A percentile compares a stretch with the other conserved stretches of the same genome.
These are phyloP conservation scores for Rhodotorula sphaerocarpa DNA, from an alignment of 768 basidiomycete species.

Conservation along the genomic window DNA sequence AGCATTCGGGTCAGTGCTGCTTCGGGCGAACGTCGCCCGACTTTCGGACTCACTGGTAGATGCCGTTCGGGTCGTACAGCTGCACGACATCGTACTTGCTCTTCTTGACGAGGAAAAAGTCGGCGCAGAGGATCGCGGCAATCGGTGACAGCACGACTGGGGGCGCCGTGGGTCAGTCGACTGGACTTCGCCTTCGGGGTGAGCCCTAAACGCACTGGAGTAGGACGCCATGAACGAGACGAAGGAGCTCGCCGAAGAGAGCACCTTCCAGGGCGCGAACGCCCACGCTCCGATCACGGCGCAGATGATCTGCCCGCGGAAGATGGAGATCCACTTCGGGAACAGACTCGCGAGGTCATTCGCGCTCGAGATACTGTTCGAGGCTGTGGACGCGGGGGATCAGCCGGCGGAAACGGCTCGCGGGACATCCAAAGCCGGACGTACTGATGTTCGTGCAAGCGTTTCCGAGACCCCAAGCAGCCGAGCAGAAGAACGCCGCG, in stretches of 20 bases:
- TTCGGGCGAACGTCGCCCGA: neutral
- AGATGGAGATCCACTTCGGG: conserved; percentile 41
- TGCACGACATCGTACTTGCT: conserved; percentile 69
- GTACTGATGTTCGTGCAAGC: conserved; percentile 6
- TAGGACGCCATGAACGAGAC: conserved; percentile 9
- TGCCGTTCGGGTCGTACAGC: conserved; percentile 62
- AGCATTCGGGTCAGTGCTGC: neutral
- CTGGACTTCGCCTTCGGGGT: neutral
- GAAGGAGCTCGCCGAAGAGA: conserved; percentile 21
- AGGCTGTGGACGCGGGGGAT: conserved; percentile 6
- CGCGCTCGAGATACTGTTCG: conserved; percentile 28
- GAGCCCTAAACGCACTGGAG: neutral
- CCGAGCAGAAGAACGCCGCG: conserved; percentile 27
- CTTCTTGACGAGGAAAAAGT: conserved; percentile 69
- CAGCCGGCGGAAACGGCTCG: neutral
- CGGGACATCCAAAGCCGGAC: neutral
- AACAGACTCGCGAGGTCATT: conserved; percentile 33
- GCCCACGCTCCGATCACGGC: conserved; percentile 57
- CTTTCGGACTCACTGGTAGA: neutral
- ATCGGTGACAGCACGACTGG: conserved; percentile 68
- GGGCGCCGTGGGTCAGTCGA: too few relatives aligned
- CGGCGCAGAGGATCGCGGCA: conserved; percentile 61
- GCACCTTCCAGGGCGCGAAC: conserved; percentile 30
- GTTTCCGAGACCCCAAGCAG: too few relatives aligned
- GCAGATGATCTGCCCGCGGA: conserved; percentile 50